Percentiles rank a stretch among this genome's conserved stretches.
Evolutionary conservation across 805 yeast genomes (phyloP).

Genomic region (Kodamaea nitidulidarum): DNA sequence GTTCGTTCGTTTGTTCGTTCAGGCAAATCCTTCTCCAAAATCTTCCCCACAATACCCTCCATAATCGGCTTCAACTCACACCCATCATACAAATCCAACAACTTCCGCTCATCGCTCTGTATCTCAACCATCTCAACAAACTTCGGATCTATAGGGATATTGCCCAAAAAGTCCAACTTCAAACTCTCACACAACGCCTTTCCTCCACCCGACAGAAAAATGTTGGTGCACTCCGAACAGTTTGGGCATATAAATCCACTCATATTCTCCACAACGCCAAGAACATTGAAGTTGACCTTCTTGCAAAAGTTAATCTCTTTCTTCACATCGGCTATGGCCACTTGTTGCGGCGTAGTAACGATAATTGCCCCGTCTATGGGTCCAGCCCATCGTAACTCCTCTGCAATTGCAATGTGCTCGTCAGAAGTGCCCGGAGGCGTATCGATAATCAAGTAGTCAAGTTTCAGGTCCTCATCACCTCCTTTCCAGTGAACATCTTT

Average conservation of each 20-base stretch:
- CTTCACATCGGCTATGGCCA: slow-evolving; percentile 89
- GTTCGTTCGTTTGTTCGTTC: no score
- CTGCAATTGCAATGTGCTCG: slow-evolving; percentile 96
- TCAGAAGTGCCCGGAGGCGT: slow-evolving; percentile 99
- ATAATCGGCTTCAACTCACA: slow-evolving; percentile 37
- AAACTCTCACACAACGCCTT: slow-evolving; percentile 58
- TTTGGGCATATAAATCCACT: slow-evolving; percentile 93
- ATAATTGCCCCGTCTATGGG: slow-evolving; percentile 87
- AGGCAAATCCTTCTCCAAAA: slow-evolving; percentile 29
- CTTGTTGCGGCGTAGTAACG: slow-evolving; percentile 94
- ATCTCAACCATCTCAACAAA: slow-evolving; percentile 86
- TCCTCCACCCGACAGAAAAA: slow-evolving; percentile 95
- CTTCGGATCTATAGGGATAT: slow-evolving; percentile 88
- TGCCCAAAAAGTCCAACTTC: slow-evolving; percentile 69
- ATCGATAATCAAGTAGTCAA: slow-evolving; percentile 80
- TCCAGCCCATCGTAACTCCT: slow-evolving; percentile 65
- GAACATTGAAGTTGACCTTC: slow-evolving; percentile 72
- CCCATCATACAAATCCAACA: slow-evolving; percentile 33
- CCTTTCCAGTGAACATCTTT: slow-evolving; percentile 79
- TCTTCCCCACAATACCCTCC: slow-evolving; percentile 31
- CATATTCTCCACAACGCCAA: slow-evolving; percentile 95
- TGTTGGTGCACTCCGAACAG: slow-evolving; percentile 88
- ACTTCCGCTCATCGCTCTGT: slow-evolving; percentile 37
- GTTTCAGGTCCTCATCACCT: slow-evolving; percentile 48
- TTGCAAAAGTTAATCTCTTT: slow-evolving; percentile 90